phyloP scores from a whole-genome alignment of 129 eudicot genomes.

The Centaurea solstitialis region DNA sequence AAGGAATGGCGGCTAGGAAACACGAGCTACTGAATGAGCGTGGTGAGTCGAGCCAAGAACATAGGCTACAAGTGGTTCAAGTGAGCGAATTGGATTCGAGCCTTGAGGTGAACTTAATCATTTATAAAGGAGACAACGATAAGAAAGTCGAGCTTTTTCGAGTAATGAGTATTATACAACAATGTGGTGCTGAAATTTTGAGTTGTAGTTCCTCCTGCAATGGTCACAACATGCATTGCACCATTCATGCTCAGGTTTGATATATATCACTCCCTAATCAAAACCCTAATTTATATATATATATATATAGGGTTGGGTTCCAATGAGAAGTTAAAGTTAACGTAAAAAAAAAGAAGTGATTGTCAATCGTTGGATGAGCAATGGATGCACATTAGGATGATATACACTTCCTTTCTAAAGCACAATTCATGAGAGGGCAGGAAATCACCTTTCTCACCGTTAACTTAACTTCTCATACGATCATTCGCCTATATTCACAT shows the following conservation, averaged over 20 bases:
- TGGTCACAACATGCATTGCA: not conserved
- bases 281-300: not conserved
- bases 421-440: too few relatives aligned
- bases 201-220: not conserved
- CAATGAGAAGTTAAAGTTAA: too few relatives aligned
- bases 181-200: not conserved
- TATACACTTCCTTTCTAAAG: too few relatives aligned
- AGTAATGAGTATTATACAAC: conserved; percentile 3
- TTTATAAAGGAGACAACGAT: not conserved
- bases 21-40: not conserved
- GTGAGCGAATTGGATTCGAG: conserved; percentile 12
- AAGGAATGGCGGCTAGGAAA: not conserved
- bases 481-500: too few relatives aligned
- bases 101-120: conserved; percentile 15
- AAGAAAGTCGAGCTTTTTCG: not conserved
- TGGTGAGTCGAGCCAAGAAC: not conserved
- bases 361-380: too few relatives aligned
- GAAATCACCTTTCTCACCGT: too few relatives aligned
- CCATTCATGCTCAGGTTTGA: conserved; percentile 13
- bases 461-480: too few relatives aligned
- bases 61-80: not conserved
- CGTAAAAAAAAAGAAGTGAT: too few relatives aligned
- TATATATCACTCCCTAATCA: not conserved
- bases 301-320: too few relatives aligned
- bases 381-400: too few relatives aligned